A percentile compares a stretch with the other conserved stretches of the same genome.
phyloP scores from a whole-genome alignment of 75 land plant species.

The Cryptomeria japonica region DNA sequence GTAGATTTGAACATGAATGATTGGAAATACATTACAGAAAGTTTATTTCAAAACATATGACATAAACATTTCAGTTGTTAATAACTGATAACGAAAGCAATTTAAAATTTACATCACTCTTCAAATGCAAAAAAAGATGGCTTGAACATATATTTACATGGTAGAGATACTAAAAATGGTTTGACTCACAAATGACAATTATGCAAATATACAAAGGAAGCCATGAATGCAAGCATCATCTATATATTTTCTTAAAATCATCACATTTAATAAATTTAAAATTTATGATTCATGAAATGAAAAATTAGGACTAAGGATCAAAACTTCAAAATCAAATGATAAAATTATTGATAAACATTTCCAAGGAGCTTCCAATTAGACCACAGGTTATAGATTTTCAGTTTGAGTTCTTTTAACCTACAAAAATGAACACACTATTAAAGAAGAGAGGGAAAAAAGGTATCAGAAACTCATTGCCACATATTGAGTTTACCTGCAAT shows the following conservation, averaged over 20 bases:
- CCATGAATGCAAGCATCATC: not conserved
- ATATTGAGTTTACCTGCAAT: constrained; percentile 63
- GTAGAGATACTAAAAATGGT: not conserved
- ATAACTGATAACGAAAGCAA: not conserved
- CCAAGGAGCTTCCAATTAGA: not conserved
- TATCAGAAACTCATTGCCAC: not conserved
- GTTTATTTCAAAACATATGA: not conserved
- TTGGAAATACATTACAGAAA: not conserved
- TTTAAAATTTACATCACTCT: not conserved
- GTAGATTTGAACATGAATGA: not conserved
- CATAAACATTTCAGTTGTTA: not conserved
- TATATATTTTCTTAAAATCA: not conserved
- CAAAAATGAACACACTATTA: not conserved
- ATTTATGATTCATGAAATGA: not conserved
- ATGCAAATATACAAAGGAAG: not conserved
- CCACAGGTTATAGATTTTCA: not conserved
- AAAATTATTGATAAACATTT: not conserved
- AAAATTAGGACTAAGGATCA: not conserved
- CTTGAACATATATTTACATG: not conserved
- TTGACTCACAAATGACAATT: not conserved
- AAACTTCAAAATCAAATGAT: not conserved
- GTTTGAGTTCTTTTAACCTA: not conserved
- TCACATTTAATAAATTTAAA: not conserved
- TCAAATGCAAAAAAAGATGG: not conserved
- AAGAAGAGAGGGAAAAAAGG: not conserved